Conservation (phyloP, 768 basidiomycete species). For the Leccinum rimulosum region DNA sequence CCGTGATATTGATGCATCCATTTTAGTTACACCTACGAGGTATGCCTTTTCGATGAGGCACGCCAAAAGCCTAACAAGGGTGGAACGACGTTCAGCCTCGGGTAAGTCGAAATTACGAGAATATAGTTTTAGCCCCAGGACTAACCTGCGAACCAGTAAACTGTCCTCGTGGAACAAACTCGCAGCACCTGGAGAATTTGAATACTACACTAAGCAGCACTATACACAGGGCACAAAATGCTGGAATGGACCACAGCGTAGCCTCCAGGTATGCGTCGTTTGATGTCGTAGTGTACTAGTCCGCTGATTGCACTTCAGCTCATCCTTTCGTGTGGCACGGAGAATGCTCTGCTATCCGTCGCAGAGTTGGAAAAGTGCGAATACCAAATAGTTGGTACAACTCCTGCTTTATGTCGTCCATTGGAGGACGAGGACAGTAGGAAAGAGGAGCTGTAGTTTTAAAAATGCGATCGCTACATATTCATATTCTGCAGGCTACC, state of each 20-base stretch:
- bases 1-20: slow-evolving; percentile 7
- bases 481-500: not conserved
- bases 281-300: not conserved
- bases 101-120: slow-evolving; percentile 51
- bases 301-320: slow-evolving; percentile 46
- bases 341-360: slow-evolving; percentile 76
- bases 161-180: slow-evolving; percentile 78
- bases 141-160: slow-evolving; percentile 42
- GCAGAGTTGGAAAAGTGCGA: slow-evolving; percentile 96
- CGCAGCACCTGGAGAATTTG: slow-evolving; percentile 56
- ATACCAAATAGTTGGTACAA: slow-evolving; percentile 83
- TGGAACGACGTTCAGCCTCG: slow-evolving; percentile 72
- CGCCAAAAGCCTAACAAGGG: slow-evolving; percentile 86
- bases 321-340: slow-evolving; percentile 77
- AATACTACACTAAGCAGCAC: slow-evolving; percentile 77
- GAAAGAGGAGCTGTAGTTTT: slow-evolving; percentile 30
- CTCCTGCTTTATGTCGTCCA: slow-evolving; percentile 74
- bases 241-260: slow-evolving; percentile 95
- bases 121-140: not conserved
- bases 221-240: slow-evolving; percentile 87
- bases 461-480: not conserved
- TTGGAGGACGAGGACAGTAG: slow-evolving; percentile 31
- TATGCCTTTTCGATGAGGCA: slow-evolving; percentile 88
- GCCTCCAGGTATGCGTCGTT: slow-evolving; percentile 57
- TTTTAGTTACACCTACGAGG: slow-evolving; percentile 85